These are phyloP conservation scores for Nannizziopsis barbatae DNA, from an alignment of 2,329 filamentous ascomycete genomes.

Conservation along the genomic window DNA sequence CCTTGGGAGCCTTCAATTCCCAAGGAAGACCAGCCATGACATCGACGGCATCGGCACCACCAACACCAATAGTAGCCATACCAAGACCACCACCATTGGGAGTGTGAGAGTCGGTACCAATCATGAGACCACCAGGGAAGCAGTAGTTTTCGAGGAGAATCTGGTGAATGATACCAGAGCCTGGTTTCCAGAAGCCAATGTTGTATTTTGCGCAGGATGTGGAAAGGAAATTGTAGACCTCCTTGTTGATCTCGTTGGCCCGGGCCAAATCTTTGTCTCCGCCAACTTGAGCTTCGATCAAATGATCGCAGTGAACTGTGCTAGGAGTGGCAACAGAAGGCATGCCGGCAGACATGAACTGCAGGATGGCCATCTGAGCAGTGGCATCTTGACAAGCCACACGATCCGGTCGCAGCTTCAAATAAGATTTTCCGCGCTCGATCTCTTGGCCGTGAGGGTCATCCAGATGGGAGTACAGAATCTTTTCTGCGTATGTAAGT, in stretches of 20 bases:
- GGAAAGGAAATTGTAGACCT: conserved; percentile 96
- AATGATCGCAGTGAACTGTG: conserved; percentile 97
- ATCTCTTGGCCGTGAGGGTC: conserved; percentile 94
- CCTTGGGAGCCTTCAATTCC: conserved; percentile 96
- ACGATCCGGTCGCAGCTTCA: conserved; percentile 92
- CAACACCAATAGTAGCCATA: conserved; percentile 90
- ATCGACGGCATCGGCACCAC: conserved; percentile 96
- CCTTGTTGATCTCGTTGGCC: conserved; percentile 91
- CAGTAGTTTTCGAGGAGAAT: conserved; percentile 98
- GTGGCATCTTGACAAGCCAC: conserved; percentile 99
- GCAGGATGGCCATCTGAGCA: conserved; percentile 97
- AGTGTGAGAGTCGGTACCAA: conserved; percentile 96
- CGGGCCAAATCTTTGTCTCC: conserved; percentile 86
- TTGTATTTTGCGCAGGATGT: conserved; percentile 97
- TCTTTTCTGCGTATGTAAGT: conserved; percentile 94
- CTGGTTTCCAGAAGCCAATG: conserved; percentile 98
- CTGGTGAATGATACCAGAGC: conserved; percentile 98
- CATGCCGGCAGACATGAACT: conserved; percentile 99
- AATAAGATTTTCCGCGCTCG: conserved; percentile 86
- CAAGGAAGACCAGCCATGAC: conserved; percentile 95
- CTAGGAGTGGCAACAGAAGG: conserved; percentile 84
- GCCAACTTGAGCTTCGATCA: conserved; percentile 95
- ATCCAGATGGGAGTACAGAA: conserved; percentile 96
- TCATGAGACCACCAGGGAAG: conserved; percentile 95
- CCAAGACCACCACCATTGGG: conserved; percentile 94